Evolutionary conservation across 805 yeast genomes (phyloP), one percentile per base, ranked within the genome.

Genomic region (Ogataea ramenticola): DNA sequence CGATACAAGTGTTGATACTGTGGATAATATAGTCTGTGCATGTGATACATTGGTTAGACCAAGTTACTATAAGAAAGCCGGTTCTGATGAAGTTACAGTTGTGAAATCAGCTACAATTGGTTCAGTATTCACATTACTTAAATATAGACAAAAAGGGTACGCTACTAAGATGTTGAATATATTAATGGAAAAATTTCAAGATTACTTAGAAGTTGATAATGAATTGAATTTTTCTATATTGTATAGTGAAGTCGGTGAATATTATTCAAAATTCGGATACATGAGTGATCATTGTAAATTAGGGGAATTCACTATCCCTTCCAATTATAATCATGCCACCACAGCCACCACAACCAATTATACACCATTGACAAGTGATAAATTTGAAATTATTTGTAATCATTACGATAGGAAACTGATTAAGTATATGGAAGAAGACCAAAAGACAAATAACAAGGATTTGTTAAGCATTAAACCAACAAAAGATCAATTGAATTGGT

Each of bases 161-260:
- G 85, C 84, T 0, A 58, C 58, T 8, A 43, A 45, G 24, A 71
- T 81, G 81, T 61, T 81, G 37, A 45, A 45, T 14, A 39, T 44
- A 21, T 50, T 77, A 32, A 62, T 66, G 43, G 50, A 59, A 6
- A 17, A 47, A 36, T 36, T 56, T 36, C 24, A 15, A 3, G 4
- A 14, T 3, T 27, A 19, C 8, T 31, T 31, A 5, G 35, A 47
- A 2, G 14, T 51, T 9, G 57, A 56, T 10, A 19, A 31, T 45
- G n/a, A 60, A 3, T 38, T 59, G 29, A 58, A 58, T 24, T 59
- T 68, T 29, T 59, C 71, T 32, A 66, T 68, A 35, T 68, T 87
- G 42, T 86, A 86, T 70, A 82, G 91, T 48, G 93, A 82, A 40
- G 77, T 85, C 19, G 91, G 85, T 15, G 72, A 70, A 29, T 86